A percentile compares a stretch with the other conserved stretches of the same genome.
Conservation (phyloP, 1,139 yeast genomes). For the Protomyces lactucae-debilis region DNA sequence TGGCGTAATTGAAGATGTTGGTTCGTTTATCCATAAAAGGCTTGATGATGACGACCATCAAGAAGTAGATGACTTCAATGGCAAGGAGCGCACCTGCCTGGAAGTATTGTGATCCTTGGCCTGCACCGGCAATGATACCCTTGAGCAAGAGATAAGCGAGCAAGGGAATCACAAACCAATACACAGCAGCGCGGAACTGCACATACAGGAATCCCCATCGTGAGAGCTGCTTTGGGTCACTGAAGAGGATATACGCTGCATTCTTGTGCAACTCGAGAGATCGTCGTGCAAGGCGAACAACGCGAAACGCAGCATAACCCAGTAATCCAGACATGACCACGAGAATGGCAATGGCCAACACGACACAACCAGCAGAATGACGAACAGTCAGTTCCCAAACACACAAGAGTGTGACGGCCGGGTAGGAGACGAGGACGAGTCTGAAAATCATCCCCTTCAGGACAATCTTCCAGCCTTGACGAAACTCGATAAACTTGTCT, state of each 20-base stretch:
- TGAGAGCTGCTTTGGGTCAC: conserved; percentile 74
- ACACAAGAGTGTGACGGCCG: conserved; percentile 75
- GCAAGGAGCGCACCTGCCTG: conserved; percentile 74
- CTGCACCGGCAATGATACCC: conserved; percentile 78
- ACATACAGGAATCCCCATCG: conserved; percentile 90
- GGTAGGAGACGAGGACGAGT: conserved; percentile 46
- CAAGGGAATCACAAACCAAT: conserved; percentile 69
- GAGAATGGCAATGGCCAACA: conserved; percentile 68
- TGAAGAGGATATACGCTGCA: conserved; percentile 86
- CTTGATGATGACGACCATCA: conserved; percentile 59
- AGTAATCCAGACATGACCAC: conserved; percentile 55
- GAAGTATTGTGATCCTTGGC: conserved; percentile 71
- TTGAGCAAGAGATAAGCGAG: conserved; percentile 64
- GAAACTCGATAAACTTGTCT: conserved; percentile 57
- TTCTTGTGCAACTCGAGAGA: conserved; percentile 72
- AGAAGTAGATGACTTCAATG: conserved; percentile 66
- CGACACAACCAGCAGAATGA: conserved; percentile 79
- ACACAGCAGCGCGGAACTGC: conserved; percentile 81
- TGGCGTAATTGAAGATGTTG: conserved; percentile 81
- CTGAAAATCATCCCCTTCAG: conserved; percentile 87
- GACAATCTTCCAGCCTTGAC: conserved; percentile 72
- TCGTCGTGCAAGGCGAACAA: conserved; percentile 62
- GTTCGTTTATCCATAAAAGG: conserved; percentile 96
- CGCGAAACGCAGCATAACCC: conserved; percentile 68
- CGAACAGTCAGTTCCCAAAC: conserved; percentile 82